Base-by-base conservation (phyloP, 345 rosid species). In the Clausena lansium region DNA sequence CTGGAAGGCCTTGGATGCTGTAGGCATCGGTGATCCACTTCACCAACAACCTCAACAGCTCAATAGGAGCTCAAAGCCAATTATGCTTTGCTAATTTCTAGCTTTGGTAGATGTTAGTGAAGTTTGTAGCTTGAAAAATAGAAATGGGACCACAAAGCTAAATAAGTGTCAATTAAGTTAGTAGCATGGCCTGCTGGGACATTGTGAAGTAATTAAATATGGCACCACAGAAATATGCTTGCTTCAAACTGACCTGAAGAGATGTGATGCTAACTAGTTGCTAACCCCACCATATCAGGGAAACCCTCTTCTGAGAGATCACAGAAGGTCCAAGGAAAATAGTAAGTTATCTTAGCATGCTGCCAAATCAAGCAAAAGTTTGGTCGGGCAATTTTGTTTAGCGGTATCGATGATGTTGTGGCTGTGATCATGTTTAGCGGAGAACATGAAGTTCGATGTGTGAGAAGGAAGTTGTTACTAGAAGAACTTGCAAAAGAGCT, bases 1-100 rank as follows among this genome's bases (percentile, higher is more conserved):
- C 69, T 91, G 94, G 98, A 91, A 78, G 77, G 94, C 94, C 47
- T 79, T 92, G 79, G 98, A 90, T 73, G 91, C 87, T 59, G 47
- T 88, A 17, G 93, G 93, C 61, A 68, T 92, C 4, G 88, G 87
- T 20, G 76, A 91, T 30, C 75, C 79, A 9, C 73, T 93, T 47
- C 92, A 91, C 9, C 61, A 33, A 60, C 83, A 78, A 32, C 93
- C 89, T 76, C 28, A 30, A 32, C 78, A 35, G 15, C 77, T 92
- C 35, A 75, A 81, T 5, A 84, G 90, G 93, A 81, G 7, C 41
- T 47, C 58, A 17, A 52, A 47, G 28, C 32, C 5, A 2, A 32
- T 38, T 33, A 20, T 20, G 59, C 19, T 67, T 45, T 58, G 25
- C 4, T 11, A 9, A 30, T 63, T 4, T 30, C 32, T 30, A 30